Percentiles rank a stretch among this genome's conserved stretches.
Conservation (phyloP, 495 filamentous ascomycete genomes). For the Talaromyces trachyspermus region DNA sequence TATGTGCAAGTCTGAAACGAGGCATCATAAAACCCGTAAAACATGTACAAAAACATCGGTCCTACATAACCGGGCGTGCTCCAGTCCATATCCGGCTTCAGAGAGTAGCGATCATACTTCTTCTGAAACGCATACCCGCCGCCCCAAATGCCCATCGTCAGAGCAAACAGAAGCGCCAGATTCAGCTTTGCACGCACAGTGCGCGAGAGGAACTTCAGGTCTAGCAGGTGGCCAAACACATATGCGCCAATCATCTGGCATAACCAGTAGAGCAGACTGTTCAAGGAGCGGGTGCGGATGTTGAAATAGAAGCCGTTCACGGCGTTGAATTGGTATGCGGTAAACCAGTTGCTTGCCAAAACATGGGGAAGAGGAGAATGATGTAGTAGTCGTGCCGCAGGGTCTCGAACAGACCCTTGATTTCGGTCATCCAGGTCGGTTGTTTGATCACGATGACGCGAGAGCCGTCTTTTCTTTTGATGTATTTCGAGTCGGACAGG, state of each 20-base stretch:
- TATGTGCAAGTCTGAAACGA: slow-evolving; percentile 81
- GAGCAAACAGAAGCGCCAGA: slow-evolving; percentile 55
- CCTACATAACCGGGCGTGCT: slow-evolving; percentile 71
- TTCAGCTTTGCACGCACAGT: slow-evolving; percentile 67
- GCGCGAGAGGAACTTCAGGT: slow-evolving; percentile 55
- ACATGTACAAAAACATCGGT: slow-evolving; percentile 87
- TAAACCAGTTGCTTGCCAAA: slow-evolving; percentile 51
- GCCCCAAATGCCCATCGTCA: slow-evolving; percentile 82
- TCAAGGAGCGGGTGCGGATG: slow-evolving; percentile 74
- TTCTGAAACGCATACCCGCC: slow-evolving; percentile 77
- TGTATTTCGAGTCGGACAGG: slow-evolving; percentile 67
- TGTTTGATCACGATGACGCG: slow-evolving; percentile 81
- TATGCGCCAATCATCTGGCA: slow-evolving; percentile 82
- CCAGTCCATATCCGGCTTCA: slow-evolving; percentile 29
- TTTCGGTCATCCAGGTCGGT: slow-evolving; percentile 71
- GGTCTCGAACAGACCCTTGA: slow-evolving; percentile 71
- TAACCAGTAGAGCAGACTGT: slow-evolving; percentile 78
- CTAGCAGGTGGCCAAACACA: slow-evolving; percentile 69
- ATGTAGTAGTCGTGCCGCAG: slow-evolving; percentile 69
- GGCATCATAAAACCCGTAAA: slow-evolving; percentile 88
- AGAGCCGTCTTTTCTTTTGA: slow-evolving; percentile 78
- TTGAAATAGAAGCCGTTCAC: slow-evolving; percentile 65
- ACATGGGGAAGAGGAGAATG: slow-evolving; percentile 80
- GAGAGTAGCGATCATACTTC: slow-evolving; percentile 48
- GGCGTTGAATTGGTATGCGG: slow-evolving; percentile 44